Evolutionary conservation across 257 asterid species (phyloP), one percentile per base, ranked within the genome.

Genomic region (Plectranthus barbatus): DNA sequence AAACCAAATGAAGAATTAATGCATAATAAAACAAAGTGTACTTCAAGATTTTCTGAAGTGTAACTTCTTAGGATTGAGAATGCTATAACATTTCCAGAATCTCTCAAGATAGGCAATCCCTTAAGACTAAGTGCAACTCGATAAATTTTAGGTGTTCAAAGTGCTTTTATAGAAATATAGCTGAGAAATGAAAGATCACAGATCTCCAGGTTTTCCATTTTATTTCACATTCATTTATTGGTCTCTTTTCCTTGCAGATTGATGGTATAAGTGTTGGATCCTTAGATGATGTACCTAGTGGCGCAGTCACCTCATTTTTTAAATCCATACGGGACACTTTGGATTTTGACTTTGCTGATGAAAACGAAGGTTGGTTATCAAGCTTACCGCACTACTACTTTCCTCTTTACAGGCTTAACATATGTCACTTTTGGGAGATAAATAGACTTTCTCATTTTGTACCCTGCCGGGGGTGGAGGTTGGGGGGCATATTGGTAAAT

Each of bases 271-370:
- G 82, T 41, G 50, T 89, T 69, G 84, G 81, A 58, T 86, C 99
- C 55, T 79, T 92, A 83, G 99, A 92, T 76, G 99, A 92, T 76
- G 77, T 92, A 76, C 99, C 99, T 62, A 81, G 79, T 66, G 96
- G 97, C 13, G 77, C 95, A 0, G 84, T 92, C 72, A 72, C 83
- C n/a, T 44, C 75, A 26, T 89, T 92, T 76, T 79, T 89, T 82
- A 83, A 91, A 77, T 92, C 99, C 63, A 40, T 92, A 29, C 70
- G 83, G 49, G 83, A 84, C 77, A 85, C 95, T 23, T 59, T 92
- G 83, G 99, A 92, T 76, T 92, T 92, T 26, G 99, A 92, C 82
- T 92, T 80, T 70, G 88, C 58, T 21, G 96, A 92, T 75, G 96
- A 92, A 73, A 89, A 89, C 79, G 99, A 92, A 89, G 99, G 99